phyloP scores from a whole-genome alignment of 345 rosid species.

The Corchorus capsularis region DNA sequence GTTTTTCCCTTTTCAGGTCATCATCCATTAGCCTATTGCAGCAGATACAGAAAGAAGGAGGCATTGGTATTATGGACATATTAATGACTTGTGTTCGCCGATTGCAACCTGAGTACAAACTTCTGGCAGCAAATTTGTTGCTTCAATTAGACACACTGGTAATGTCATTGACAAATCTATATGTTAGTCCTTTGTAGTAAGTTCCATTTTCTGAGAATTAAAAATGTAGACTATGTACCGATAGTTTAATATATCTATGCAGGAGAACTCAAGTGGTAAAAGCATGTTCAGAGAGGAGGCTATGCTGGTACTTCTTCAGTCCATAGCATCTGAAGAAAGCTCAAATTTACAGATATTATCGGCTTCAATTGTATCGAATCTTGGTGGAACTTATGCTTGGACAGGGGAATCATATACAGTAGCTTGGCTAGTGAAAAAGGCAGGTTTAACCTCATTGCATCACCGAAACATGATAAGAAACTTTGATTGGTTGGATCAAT shows the following conservation, averaged over 20 bases:
- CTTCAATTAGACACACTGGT: constrained; percentile 73
- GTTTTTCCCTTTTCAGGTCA: constrained; percentile 47
- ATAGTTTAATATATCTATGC: constrained; percentile 25
- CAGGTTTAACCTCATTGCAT: constrained; percentile 59
- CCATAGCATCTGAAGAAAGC: constrained; percentile 49
- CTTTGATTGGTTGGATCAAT: constrained; percentile 71
- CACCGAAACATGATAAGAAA: constrained; percentile 80
- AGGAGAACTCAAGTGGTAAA: constrained; percentile 59
- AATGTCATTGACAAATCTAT: constrained; percentile 11
- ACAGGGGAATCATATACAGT: constrained; percentile 81
- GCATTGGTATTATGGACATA: constrained; percentile 41
- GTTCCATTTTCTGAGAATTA: background rate
- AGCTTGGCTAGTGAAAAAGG: constrained; percentile 87
- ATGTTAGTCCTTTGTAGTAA: background rate
- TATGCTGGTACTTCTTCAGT: constrained; percentile 53
- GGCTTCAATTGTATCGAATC: constrained; percentile 64
- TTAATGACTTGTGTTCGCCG: constrained; percentile 47
- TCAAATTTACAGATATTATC: constrained; percentile 52
- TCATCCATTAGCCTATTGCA: constrained; percentile 63
- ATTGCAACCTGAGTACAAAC: constrained; percentile 55
- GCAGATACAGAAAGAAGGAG: constrained; percentile 59
- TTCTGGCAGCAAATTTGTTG: constrained; percentile 74
- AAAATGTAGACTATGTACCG: background rate
- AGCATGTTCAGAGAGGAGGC: constrained; percentile 55
- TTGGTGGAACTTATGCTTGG: constrained; percentile 93